Conservation (phyloP, 345 rosid genomes). For the Geranium rotundifolium region DNA sequence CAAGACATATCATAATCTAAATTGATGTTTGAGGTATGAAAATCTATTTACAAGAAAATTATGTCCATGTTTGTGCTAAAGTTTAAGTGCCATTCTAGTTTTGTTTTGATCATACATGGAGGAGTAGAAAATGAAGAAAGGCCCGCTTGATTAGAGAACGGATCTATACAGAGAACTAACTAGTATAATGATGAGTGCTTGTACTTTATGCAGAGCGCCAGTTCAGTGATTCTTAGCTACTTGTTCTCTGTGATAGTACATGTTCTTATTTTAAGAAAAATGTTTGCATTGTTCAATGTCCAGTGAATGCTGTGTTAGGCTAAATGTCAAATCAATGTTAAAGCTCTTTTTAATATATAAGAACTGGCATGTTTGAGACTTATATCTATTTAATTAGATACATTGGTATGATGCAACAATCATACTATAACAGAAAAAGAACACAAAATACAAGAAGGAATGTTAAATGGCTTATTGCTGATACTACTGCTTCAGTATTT, state of each 20-base stretch:
- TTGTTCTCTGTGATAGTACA: neutral
- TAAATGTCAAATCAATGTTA: too few species aligned
- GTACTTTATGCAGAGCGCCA: neutral
- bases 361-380: too few species aligned
- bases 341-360: too few species aligned
- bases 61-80: neutral
- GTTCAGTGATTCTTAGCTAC: neutral
- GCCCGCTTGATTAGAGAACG: neutral
- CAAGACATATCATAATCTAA: neutral
- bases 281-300: neutral
- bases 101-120: neutral
- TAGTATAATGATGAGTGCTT: neutral
- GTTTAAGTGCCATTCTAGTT: too few species aligned
- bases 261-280: neutral
- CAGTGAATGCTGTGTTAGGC: too few species aligned
- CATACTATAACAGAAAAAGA: too few species aligned
- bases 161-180: neutral
- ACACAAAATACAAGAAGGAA: too few species aligned
- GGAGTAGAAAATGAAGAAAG: neutral
- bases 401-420: too few species aligned
- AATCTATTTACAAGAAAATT: neutral
- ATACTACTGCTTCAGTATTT: too few species aligned
- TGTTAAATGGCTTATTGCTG: too few species aligned
- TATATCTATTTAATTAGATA: too few species aligned
- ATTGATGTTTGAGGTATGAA: neutral